Percentiles rank a stretch among this genome's conserved stretches.
These are phyloP conservation scores for Psilocybe mexicana DNA, from an alignment of 1,284 basidiomycete species.

Conservation along the genomic window DNA sequence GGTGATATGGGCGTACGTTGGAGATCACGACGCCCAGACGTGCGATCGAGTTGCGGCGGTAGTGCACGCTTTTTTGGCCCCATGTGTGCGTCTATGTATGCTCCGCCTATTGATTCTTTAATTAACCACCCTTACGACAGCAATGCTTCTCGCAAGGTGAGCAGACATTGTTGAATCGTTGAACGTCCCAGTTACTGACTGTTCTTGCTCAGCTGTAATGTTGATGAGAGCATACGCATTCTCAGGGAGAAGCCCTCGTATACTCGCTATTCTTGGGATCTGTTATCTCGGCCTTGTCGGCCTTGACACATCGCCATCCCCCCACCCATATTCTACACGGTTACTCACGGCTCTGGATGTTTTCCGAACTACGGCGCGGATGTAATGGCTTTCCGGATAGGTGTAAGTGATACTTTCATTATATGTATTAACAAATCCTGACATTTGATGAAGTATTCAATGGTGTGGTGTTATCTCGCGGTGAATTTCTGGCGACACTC, in stretches of 20 bases:
- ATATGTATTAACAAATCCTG: neutral
- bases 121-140: slow-evolving; percentile 6
- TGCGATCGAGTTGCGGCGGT: slow-evolving; percentile 26
- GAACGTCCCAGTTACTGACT: no score
- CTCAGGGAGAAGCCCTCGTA: slow-evolving; percentile 28
- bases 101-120: neutral
- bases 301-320: slow-evolving; percentile 25
- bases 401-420: slow-evolving; percentile 27
- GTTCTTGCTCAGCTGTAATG: slow-evolving; percentile 32
- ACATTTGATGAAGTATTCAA: slow-evolving; percentile 14
- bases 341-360: slow-evolving; percentile 37
- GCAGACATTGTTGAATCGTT: neutral
- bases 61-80: slow-evolving; percentile 30
- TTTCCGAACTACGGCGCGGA: slow-evolving; percentile 36
- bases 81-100: slow-evolving; percentile 29
- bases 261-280: slow-evolving; percentile 31
- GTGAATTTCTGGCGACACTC: neutral
- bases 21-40: slow-evolving; percentile 23
- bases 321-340: slow-evolving; percentile 22
- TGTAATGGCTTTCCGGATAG: slow-evolving; percentile 26
- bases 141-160: slow-evolving; percentile 29
- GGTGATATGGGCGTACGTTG: slow-evolving; percentile 32
- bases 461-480: slow-evolving; percentile 10
- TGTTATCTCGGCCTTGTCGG: slow-evolving; percentile 32
- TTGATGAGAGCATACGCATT: slow-evolving; percentile 38